Conservation (phyloP, 768 basidiomycete genomes). For the Panaeolus papilionaceus region DNA sequence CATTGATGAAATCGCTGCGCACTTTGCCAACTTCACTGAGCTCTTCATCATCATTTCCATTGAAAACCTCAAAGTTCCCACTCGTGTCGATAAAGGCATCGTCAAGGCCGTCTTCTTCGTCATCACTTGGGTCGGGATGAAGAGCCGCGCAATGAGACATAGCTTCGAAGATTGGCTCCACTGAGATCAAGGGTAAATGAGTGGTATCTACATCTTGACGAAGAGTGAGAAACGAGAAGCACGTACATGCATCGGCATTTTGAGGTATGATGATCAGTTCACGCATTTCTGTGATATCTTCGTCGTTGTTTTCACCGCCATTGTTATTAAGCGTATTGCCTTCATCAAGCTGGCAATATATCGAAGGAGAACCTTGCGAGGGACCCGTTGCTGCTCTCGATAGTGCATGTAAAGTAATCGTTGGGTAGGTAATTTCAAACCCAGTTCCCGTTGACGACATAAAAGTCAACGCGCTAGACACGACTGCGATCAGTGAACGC, state of each 20-base stretch:
- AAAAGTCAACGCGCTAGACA: constrained; percentile 71
- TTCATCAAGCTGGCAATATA: constrained; percentile 96
- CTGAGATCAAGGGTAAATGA: constrained; percentile 44
- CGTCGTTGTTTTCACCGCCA: constrained; percentile 41
- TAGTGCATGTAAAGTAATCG: constrained; percentile 93
- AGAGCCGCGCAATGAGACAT: constrained; percentile 85
- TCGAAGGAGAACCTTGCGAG: constrained; percentile 39
- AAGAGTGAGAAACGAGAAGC: neutral
- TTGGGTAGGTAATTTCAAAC: constrained; percentile 86
- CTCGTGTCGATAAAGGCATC: constrained; percentile 62
- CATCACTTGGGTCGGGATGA: constrained; percentile 70
- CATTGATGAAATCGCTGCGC: constrained; percentile 86
- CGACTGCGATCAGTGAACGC: constrained; percentile 22
- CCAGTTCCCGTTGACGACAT: constrained; percentile 73
- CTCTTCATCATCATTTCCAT: constrained; percentile 69
- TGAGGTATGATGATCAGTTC: constrained; percentile 83
- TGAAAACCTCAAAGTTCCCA: constrained; percentile 57
- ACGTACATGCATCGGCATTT: constrained; percentile 64
- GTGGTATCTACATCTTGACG: neutral
- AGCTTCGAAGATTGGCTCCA: constrained; percentile 87
- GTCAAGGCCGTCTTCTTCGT: constrained; percentile 59
- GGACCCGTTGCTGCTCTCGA: constrained; percentile 72
- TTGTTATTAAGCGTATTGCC: constrained; percentile 35
- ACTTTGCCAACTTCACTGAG: constrained; percentile 91
- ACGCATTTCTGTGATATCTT: constrained; percentile 61